phyloP scores from a whole-genome alignment of 768 basidiomycete species.

The Coprinopsis cinerea region DNA sequence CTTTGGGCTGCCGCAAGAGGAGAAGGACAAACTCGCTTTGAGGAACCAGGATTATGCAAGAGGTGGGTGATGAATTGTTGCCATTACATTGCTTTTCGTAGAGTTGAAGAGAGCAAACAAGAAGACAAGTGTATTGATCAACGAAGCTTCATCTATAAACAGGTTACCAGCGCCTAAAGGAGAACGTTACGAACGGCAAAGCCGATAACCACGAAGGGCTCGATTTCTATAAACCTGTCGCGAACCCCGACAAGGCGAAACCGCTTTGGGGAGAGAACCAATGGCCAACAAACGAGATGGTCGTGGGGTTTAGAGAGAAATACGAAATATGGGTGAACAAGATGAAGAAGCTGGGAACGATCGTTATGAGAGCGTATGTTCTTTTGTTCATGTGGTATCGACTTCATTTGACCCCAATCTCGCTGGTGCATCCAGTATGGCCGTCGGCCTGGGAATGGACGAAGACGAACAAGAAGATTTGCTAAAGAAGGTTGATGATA shows the following conservation, averaged over 20 bases:
- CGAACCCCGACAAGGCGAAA: constrained; percentile 60
- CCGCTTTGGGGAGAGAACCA: constrained; percentile 84
- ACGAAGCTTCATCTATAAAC: constrained; percentile 1
- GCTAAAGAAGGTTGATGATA: constrained; percentile 67
- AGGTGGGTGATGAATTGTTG: constrained; percentile 40
- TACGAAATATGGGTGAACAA: constrained; percentile 76
- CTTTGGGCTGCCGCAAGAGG: constrained; percentile 65
- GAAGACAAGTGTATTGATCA: too few species aligned
- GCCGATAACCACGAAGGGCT: constrained; percentile 82
- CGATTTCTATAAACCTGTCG: constrained; percentile 75
- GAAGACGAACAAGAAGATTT: constrained; percentile 64
- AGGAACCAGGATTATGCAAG: constrained; percentile 66
- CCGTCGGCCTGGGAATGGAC: constrained; percentile 70
- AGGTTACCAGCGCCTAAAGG: constrained; percentile 79
- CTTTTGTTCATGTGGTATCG: not conserved
- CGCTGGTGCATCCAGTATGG: constrained; percentile 50
- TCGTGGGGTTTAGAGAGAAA: constrained; percentile 48
- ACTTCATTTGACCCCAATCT: too few species aligned
- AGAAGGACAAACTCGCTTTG: constrained; percentile 72
- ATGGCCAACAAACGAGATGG: constrained; percentile 65
- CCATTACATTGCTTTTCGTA: not conserved
- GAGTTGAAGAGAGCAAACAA: not conserved
- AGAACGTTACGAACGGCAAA: constrained; percentile 84
- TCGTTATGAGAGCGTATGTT: constrained; percentile 81
- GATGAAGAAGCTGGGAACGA: constrained; percentile 78